These are phyloP conservation scores for Phtheirospermum japonicum DNA, from an alignment of 257 asterid species.

Conservation along the genomic window DNA sequence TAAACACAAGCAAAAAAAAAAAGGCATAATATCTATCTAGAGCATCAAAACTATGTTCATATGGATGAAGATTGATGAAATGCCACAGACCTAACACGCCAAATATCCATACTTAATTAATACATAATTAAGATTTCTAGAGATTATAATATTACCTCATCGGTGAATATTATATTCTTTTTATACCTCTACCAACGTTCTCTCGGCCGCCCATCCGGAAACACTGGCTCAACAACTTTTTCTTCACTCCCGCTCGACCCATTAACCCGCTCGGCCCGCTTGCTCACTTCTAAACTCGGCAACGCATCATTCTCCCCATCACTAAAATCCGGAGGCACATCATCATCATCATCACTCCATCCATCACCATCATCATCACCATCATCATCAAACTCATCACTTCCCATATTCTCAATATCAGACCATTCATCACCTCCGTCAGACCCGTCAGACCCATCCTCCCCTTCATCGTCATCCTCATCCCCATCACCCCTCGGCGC, in stretches of 20 bases:
- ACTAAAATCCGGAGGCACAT: conserved; percentile 70
- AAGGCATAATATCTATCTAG: conserved; percentile 20
- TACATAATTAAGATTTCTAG: neutral
- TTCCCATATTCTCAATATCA: conserved; percentile 53
- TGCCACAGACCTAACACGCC: conserved; percentile 19
- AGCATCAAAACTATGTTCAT: conserved; percentile 30
- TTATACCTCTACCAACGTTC: conserved; percentile 71
- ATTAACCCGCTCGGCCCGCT: conserved; percentile 37
- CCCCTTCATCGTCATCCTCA: conserved; percentile 48
- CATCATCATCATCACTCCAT: conserved; percentile 69
- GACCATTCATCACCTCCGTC: conserved; percentile 80
- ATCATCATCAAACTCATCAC: conserved; percentile 52
- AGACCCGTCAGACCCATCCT: conserved; percentile 38
- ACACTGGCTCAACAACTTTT: conserved; percentile 51
- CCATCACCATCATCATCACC: conserved; percentile 59
- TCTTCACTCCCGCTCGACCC: conserved; percentile 43
- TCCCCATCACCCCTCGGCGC: conserved; percentile 31
- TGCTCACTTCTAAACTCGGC: conserved; percentile 39
- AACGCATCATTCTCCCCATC: conserved; percentile 43
- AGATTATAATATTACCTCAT: neutral
- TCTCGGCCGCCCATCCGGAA: conserved; percentile 89
- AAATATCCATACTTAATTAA: conserved; percentile 23
- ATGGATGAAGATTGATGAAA: conserved; percentile 26
- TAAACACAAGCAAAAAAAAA: neutral
- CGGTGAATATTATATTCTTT: neutral